Conservation (phyloP, 345 rosid species). For the Pseudoturritis turrita region DNA sequence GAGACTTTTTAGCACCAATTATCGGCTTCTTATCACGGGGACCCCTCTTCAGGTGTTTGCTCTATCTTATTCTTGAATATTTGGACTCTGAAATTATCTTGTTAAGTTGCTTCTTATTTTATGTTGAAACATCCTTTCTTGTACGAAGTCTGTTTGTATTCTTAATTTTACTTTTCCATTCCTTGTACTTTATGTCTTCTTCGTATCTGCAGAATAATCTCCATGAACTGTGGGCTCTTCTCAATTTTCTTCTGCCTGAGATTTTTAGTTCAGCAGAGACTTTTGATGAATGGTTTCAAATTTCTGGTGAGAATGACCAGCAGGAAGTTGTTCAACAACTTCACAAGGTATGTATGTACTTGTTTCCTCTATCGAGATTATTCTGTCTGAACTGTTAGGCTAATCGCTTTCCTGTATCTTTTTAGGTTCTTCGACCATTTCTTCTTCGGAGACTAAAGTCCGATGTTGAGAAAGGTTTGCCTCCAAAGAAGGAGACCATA, state of each 20-base stretch:
- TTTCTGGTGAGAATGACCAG: conserved; percentile 98
- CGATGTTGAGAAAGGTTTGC: conserved; percentile 98
- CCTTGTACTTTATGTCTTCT: conserved; percentile 10
- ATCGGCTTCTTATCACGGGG: conserved; percentile 94
- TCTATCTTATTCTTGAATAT: conserved; percentile 3
- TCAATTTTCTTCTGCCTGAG: conserved; percentile 94
- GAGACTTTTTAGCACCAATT: conserved; percentile 89
- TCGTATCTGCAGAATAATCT: conserved; percentile 85
- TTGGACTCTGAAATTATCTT: neutral
- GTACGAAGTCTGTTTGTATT: neutral
- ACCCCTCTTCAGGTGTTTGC: conserved; percentile 94
- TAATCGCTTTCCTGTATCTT: conserved; percentile 8
- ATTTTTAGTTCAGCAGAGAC: conserved; percentile 98
- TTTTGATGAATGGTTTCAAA: conserved; percentile 99
- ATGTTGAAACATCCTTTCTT: neutral
- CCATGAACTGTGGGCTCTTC: conserved; percentile 98
- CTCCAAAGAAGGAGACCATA: conserved; percentile 98
- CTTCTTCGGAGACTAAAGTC: conserved; percentile 95
- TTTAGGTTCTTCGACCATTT: conserved; percentile 93
- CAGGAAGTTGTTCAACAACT: conserved; percentile 99
- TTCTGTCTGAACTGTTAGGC: neutral
- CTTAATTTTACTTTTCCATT: neutral
- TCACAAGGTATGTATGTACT: conserved; percentile 71
- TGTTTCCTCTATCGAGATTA: neutral
- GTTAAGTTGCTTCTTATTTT: neutral